Conservation (phyloP, 768 basidiomycete species). For the Infundibulicybe gibba region DNA sequence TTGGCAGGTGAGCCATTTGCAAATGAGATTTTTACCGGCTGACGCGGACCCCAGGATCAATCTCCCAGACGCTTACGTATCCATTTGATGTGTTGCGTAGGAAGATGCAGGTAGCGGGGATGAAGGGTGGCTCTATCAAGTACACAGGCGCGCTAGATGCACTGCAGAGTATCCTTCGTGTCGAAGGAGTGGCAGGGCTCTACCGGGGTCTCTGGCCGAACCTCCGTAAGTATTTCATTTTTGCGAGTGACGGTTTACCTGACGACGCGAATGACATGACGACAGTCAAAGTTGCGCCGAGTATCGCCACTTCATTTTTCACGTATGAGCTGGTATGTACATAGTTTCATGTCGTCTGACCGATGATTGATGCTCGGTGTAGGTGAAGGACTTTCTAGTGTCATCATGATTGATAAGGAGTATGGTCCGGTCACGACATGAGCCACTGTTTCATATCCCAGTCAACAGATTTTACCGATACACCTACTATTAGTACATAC, state of each 20-base stretch:
- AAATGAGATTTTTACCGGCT: not conserved
- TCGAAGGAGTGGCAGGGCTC: slow-evolving; percentile 74
- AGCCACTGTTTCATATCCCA: no score
- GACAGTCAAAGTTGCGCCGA: slow-evolving; percentile 86
- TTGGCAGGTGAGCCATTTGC: slow-evolving; percentile 59
- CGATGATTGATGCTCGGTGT: not conserved
- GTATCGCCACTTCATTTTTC: slow-evolving; percentile 85
- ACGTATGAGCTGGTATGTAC: slow-evolving; percentile 64
- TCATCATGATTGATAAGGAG: slow-evolving; percentile 18
- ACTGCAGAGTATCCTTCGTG: slow-evolving; percentile 57
- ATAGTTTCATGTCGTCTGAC: not conserved
- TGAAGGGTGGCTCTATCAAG: slow-evolving; percentile 59
- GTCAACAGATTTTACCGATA: not conserved
- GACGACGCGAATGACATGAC: slow-evolving; percentile 5
- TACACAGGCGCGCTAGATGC: slow-evolving; percentile 85
- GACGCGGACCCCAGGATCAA: slow-evolving; percentile 51
- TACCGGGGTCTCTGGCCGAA: slow-evolving; percentile 91
- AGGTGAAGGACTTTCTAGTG: slow-evolving; percentile 38
- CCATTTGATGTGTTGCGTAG: slow-evolving; percentile 93
- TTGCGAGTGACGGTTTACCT: slow-evolving; percentile 2
- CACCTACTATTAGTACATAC: not conserved
- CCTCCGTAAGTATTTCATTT: slow-evolving; percentile 53
- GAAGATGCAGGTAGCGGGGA: slow-evolving; percentile 93
- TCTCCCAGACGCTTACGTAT: slow-evolving; percentile 93
- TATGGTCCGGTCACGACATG: no score